Evolutionary conservation across 192 early-diverging fungal species (phyloP), one percentile per base, ranked within the genome.

Genomic region (Entomortierella chlamydospora): DNA sequence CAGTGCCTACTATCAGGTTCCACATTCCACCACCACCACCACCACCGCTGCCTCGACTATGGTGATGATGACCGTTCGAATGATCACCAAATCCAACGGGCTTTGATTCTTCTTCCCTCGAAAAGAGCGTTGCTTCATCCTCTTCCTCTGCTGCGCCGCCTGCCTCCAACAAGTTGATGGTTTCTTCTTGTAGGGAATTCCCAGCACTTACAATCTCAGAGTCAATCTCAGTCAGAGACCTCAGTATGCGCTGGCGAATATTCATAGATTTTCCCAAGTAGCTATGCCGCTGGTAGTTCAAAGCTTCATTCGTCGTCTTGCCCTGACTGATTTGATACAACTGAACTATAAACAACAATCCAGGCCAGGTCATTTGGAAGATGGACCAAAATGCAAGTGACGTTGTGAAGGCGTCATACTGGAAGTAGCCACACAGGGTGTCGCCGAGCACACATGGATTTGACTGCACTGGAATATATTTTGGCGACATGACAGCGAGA

Each of bases 231-330:
- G 82, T 68, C 8, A 91, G 73, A 20, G 88, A 79, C 12, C 89
- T 72, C 66, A 94, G 37, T 57, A 91, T 85, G 39, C 74, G 70
- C 41, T 82, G 69, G 17, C 72, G 64, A 55, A 73, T 83, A 39
- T 65, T 87, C 68, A 64, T 55, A 6, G 70, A 70, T 26, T 68
- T 50, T 30, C 73, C 79, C 56, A 86, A 60, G 53, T 86, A 87
- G 4, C 71, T 69, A 56, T 89, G 94, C 53, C 93, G 87, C 60
- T 94, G 91, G 45, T 86, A 92, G 50, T 96, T 99, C 51, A 91
- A 88, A 23, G 89, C 72, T 83, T 99, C 98, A 79, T 98, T 98
- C 22, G 98, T 98, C 0, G 98, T 99, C 64, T 87, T 85, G 13
- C 86, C 92, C 17, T 85, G 70, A 13, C 90, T 83, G 29, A 99